Evolutionary conservation across 345 rosid genomes (phyloP).

Genomic region (Eucalyptus grandis): DNA sequence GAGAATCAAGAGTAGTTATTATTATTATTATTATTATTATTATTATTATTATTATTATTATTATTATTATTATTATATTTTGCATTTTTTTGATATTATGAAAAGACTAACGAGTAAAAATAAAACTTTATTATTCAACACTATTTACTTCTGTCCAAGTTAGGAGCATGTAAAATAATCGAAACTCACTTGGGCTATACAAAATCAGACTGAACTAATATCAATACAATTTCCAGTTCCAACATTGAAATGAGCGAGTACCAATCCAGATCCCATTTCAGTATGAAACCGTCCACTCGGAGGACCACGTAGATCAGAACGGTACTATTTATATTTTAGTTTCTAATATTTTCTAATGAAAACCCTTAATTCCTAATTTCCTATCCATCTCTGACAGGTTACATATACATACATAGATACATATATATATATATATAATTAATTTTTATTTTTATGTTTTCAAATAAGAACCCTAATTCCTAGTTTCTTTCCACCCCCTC

Average conservation of each 20-base stretch:
- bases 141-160: fast-evolving
- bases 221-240: fast-evolving
- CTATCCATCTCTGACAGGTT: not conserved
- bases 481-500: fast-evolving
- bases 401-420: no score
- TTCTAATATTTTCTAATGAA: not conserved
- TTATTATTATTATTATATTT: no score
- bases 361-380: not conserved
- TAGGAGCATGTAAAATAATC: fast-evolving
- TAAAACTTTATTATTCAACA: fast-evolving
- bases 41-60: no score
- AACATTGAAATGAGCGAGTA: fast-evolving
- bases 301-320: fast-evolving
- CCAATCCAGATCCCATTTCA: fast-evolving
- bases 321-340: no score
- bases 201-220: fast-evolving
- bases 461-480: not conserved
- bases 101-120: fast-evolving
- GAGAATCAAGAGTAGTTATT: no score
- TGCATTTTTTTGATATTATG: no score
- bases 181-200: fast-evolving
- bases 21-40: no score
- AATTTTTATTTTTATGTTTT: no score
- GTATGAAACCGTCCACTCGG: fast-evolving
- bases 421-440: no score